Evolutionary conservation across 2,329 filamentous ascomycete species (phyloP), one percentile per base, ranked within the genome.

Genomic region (Trichoderma atrobrunneum): DNA sequence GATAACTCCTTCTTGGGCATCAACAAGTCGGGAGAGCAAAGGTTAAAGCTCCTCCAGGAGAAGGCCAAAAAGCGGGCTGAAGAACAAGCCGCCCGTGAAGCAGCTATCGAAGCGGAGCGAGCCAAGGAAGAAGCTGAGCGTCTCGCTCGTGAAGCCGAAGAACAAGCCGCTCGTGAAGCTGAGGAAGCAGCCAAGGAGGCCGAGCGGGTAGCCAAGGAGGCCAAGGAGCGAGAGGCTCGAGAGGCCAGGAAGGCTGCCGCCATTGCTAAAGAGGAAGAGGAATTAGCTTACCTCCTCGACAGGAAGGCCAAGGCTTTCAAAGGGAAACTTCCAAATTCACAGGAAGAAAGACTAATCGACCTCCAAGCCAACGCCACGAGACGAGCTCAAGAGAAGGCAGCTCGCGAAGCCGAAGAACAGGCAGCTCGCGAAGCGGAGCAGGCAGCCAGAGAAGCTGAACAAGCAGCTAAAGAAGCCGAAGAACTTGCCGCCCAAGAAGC

Each of bases 251-350:
- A 60, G 28, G 78, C 76, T 14, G 78, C 57, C 24, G 60, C 32
- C 11, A 71, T 54, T 24, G 76, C 72, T 11, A 75, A 74, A 12
- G 80, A 83, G 65, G 81, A 84, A 72, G 77, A 79, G 11, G 82
- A 86, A 70, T 76, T 85, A 11, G 81, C 78, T 16, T 76, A 78
- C 5, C 78, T 86, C 5, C 84, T 83, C 60, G 81, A 82, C 24
- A 88, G 87, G 77, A 87, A 87, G 75, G 81, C 82, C 3, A 86
- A 85, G 74, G 82, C 59, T 30, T n/a, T 21, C 7, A 88, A 85
- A 76, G 79, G 80, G 64, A 86, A 81, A 73, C 76, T 85, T 12
- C 78, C 76, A 1, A 86, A 83, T 74, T 85, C 81, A 71, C 84
- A 85, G 28, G 79, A 85, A 65, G 84, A 87, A 72, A 85, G 84